phyloP scores from a whole-genome alignment of 257 asterid species.

The Solanum etuberosum region DNA sequence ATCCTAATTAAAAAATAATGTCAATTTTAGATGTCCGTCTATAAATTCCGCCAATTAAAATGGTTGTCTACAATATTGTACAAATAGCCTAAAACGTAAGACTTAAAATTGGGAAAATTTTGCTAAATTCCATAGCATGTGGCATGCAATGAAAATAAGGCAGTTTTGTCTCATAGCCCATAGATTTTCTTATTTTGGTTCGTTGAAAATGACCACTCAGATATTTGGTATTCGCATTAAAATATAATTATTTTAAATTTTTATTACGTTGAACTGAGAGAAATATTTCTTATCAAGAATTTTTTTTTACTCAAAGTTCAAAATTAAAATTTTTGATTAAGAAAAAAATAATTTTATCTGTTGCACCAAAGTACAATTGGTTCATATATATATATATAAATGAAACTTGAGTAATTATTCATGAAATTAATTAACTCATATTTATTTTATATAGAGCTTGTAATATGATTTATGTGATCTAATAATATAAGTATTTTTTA shows the following conservation, averaged over 20 bases:
- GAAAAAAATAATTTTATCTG: too few species aligned
- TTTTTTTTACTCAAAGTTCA: too few species aligned
- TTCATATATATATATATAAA: neutral
- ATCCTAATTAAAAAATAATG: too few species aligned
- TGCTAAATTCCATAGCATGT: neutral
- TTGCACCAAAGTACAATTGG: too few species aligned
- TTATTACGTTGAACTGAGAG: accelerated
- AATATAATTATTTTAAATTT: too few species aligned
- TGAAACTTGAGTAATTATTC: neutral
- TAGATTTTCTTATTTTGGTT: neutral
- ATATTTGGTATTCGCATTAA: too few species aligned
- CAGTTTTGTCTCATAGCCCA: neutral
- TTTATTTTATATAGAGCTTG: neutral
- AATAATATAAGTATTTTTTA: neutral
- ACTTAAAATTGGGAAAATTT: neutral
- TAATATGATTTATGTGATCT: neutral
- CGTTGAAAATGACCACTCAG: neutral
- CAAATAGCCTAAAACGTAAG: neutral
- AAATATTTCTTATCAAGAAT: neutral
- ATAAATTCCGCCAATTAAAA: too few species aligned
- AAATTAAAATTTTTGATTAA: too few species aligned
- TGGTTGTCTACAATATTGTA: neutral
- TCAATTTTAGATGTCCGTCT: too few species aligned
- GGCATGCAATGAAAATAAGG: neutral
- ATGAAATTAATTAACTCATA: neutral